Evolutionary conservation across 257 asterid genomes (phyloP).

Genomic region (Fraxinus anomala): DNA sequence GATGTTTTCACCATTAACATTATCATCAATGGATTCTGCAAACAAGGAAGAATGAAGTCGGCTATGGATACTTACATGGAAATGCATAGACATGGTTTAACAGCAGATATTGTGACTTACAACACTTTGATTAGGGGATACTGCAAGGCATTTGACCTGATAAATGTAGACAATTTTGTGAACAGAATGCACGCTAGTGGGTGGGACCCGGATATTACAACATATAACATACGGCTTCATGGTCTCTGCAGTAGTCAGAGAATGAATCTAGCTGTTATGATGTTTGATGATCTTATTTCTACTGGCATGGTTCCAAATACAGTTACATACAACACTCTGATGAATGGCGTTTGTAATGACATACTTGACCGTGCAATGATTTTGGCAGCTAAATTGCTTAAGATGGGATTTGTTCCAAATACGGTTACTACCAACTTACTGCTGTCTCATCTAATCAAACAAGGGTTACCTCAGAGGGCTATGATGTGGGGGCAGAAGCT

Average conservation of each 20-base stretch:
- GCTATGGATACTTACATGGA: conserved; percentile 66
- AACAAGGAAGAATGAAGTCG: conserved; percentile 71
- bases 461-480: conserved; percentile 80
- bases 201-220: conserved; percentile 73
- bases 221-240: conserved; percentile 78
- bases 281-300: conserved; percentile 73
- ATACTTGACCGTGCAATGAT: conserved; percentile 85
- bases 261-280: conserved; percentile 65
- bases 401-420: conserved; percentile 85
- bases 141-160: conserved; percentile 77
- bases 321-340: conserved; percentile 81
- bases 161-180: conserved; percentile 60
- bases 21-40: conserved; percentile 79
- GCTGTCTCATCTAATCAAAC: conserved; percentile 77
- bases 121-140: conserved; percentile 84
- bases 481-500: conserved; percentile 83
- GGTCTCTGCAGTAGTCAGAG: conserved; percentile 70
- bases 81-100: conserved; percentile 60
- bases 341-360: conserved; percentile 73
- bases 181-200: conserved; percentile 61
- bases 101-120: conserved; percentile 80
- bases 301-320: conserved; percentile 80
- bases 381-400: conserved; percentile 79
- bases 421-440: conserved; percentile 68
- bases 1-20: conserved; percentile 77